Evolutionary conservation across 2,329 filamentous ascomycete species (phyloP), one percentile per base, ranked within the genome.

Genomic region (Fusarium caatingaense): DNA sequence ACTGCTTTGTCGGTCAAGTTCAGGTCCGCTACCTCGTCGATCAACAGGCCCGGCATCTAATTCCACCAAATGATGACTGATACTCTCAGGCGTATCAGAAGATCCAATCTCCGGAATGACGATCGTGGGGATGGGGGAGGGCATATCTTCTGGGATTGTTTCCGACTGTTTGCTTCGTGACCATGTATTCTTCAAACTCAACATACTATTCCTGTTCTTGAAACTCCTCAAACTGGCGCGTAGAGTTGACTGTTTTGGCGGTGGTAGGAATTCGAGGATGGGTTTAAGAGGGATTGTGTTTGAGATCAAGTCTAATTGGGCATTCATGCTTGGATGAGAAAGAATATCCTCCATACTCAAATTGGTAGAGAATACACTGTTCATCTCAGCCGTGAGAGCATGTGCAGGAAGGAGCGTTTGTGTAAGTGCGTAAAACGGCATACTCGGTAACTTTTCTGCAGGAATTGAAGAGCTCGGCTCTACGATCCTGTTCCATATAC

Each of bases 341-440:
- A 87, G 75, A 23, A 87, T 79, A 32, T 87, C 85, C 50, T 85
- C 83, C 55, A 83, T 81, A 0, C 80, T 81, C 45, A 87, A 74
- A 23, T 72, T 75, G 8, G 85, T 73, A 12, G 75, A 73, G 16
- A 87, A 76, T 18, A 80, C 79, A 6, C 77, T 77, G 56, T 83
- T 85, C 49, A 87, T 79, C 53, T 80, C 80, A 7, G 80, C 75
- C 5, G 85, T 81, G 30, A 87, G 79, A 66, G 83, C 78, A 9
- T 83, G 77, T 0, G 85, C 85, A 0, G 85, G 81, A 44, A 87
- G 78, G 23, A 87, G 77, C 3, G 83, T 84, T 10, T 82, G 83
- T 76, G 83, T 85, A 15, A 87, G 80, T 48, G 85, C 81, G 71
- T 84, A 87, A 73, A 87, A 87, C 0, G 83, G 81, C 0, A 84